Evolutionary conservation across 116 monocot genomes (phyloP).

Genomic region (Posidonia oceanica): DNA sequence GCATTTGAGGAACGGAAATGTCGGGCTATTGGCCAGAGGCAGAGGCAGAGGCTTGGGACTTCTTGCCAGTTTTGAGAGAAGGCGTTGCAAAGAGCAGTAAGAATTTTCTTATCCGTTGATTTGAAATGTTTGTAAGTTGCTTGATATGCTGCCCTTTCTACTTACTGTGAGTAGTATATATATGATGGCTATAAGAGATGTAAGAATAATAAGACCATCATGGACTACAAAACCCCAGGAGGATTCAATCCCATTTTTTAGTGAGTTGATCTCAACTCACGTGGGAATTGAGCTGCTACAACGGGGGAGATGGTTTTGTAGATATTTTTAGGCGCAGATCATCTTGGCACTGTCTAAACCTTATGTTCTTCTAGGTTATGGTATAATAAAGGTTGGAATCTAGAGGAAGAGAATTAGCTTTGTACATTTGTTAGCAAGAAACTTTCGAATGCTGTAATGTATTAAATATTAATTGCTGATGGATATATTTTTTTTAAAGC

Average conservation of each 20-base stretch:
- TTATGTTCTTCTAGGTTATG: neutral
- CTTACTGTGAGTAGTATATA: neutral
- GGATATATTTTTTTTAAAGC: no score
- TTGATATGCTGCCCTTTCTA: neutral
- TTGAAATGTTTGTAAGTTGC: conserved; percentile 2
- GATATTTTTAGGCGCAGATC: neutral
- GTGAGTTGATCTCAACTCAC: neutral
- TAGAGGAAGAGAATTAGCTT: neutral
- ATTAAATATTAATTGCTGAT: no score
- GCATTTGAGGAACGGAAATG: conserved; percentile 35
- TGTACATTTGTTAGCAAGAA: neutral
- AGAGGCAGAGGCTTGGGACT: conserved; percentile 69
- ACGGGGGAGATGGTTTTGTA: neutral
- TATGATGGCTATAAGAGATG: neutral
- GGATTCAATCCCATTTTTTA: neutral
- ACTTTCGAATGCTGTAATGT: no score
- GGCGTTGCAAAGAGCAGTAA: neutral
- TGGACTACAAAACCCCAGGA: neutral
- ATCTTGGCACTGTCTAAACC: neutral
- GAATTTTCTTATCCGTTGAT: neutral
- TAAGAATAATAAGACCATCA: neutral
- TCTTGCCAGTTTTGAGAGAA: conserved; percentile 79
- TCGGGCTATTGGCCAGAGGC: conserved; percentile 19
- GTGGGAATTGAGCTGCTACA: neutral
- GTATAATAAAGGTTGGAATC: neutral